These are phyloP conservation scores for Hymenoscyphus linearis DNA, from an alignment of 2,329 filamentous ascomycete species.

Conservation along the genomic window DNA sequence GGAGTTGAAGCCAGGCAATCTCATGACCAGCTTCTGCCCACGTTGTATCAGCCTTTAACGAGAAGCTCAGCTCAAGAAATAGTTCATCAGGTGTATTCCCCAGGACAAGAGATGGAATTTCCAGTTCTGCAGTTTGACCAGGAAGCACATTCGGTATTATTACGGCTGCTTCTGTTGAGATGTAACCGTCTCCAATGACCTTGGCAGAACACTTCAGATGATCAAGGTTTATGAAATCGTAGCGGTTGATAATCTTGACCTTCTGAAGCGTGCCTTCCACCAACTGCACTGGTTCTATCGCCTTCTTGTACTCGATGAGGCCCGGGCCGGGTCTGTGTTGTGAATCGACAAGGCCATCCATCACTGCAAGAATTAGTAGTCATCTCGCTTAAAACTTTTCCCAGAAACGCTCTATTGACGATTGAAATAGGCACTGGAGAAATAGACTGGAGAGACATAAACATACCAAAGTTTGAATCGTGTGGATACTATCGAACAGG, in stretches of 20 bases:
- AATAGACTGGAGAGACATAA: no score
- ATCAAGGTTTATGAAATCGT: constrained; percentile 49
- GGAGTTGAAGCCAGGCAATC: constrained; percentile 49
- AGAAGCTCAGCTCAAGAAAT: constrained; percentile 43
- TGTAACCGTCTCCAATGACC: constrained; percentile 3
- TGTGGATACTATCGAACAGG: constrained; percentile 29
- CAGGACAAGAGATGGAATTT: constrained; percentile 8
- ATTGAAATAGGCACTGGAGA: no score
- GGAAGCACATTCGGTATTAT: not conserved
- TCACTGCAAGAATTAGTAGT: not conserved
- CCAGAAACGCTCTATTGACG: no score
- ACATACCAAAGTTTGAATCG: constrained; percentile 15
- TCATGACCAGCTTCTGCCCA: constrained; percentile 52
- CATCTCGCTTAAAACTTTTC: no score
- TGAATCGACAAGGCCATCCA: constrained; percentile 53
- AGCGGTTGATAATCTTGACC: constrained; percentile 39
- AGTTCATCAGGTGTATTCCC: constrained; percentile 33
- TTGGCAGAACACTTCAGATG: constrained; percentile 34
- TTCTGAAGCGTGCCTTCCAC: constrained; percentile 31
- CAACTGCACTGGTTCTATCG: constrained; percentile 48
- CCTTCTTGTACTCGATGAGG: constrained; percentile 51
- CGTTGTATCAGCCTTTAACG: constrained; percentile 37
- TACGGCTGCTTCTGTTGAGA: not conserved
- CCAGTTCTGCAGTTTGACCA: not conserved
- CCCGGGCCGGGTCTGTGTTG: constrained; percentile 53